phyloP scores from a whole-genome alignment of 208 protist species.

The Crithidia bombi region DNA sequence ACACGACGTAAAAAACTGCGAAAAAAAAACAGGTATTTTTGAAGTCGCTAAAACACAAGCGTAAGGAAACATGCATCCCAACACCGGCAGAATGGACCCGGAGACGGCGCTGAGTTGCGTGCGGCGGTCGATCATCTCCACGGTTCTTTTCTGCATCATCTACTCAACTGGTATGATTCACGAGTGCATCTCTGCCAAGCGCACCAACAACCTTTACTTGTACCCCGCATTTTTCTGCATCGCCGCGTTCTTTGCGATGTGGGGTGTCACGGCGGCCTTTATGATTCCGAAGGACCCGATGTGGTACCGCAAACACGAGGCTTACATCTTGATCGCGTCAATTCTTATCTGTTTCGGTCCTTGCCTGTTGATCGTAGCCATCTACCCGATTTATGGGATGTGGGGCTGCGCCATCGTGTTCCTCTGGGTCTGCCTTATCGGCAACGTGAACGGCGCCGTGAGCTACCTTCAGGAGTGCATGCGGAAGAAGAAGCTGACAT shows the following conservation, averaged over 20 bases:
- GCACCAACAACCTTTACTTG: constrained; percentile 42
- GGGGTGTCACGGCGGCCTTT: constrained; percentile 63
- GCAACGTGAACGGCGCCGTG: constrained; percentile 31
- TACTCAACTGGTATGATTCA: constrained; percentile 50
- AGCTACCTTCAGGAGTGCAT: constrained; percentile 22
- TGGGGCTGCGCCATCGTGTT: constrained; percentile 36
- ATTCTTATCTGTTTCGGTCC: constrained; percentile 26
- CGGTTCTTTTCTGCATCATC: constrained; percentile 33
- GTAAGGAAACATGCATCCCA: constrained; percentile 44
- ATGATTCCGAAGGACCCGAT: constrained; percentile 56
- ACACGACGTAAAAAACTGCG: not conserved
- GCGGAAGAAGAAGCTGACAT: constrained; percentile 21
- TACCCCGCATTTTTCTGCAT: constrained; percentile 57
- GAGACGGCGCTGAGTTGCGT: constrained; percentile 31
- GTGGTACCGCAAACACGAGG: constrained; percentile 72
- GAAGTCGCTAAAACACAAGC: no score
- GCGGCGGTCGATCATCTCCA: constrained; percentile 23
- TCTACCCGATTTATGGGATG: constrained; percentile 59
- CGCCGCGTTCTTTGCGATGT: constrained; percentile 65
- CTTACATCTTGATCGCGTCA: constrained; percentile 43
- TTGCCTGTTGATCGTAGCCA: constrained; percentile 46
- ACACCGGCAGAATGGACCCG: constrained; percentile 28
- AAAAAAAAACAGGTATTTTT: not conserved
- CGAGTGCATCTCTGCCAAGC: constrained; percentile 54
- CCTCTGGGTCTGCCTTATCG: constrained; percentile 29